Conservation (phyloP, 2,329 filamentous ascomycete genomes). For the Cladophialophora exuberans region DNA sequence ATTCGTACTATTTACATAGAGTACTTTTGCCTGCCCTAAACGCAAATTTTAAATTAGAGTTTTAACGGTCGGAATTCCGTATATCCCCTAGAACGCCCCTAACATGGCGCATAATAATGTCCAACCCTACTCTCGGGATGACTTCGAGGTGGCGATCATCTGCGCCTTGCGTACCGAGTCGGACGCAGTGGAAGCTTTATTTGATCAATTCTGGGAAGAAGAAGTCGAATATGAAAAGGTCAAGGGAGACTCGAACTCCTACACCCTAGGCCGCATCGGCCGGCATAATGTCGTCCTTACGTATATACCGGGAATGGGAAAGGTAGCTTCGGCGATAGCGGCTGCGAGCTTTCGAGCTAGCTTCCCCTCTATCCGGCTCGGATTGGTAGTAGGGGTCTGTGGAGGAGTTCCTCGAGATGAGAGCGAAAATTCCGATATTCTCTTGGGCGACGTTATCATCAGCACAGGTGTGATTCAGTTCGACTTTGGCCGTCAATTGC, state of each 20-base stretch:
- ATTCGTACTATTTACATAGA: too few species aligned
- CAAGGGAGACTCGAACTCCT: constrained; percentile 17
- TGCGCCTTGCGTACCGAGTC: neutral
- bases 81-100: too few species aligned
- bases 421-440: constrained; percentile 19
- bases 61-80: too few species aligned
- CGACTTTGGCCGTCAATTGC: constrained; percentile 37
- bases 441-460: constrained; percentile 18
- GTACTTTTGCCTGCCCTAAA: too few species aligned
- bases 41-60: too few species aligned
- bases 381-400: constrained; percentile 47
- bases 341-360: constrained; percentile 39
- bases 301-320: constrained; percentile 38
- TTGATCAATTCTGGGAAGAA: neutral
- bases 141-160: neutral
- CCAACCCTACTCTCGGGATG: too few species aligned
- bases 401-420: constrained; percentile 40
- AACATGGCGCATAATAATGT: too few species aligned
- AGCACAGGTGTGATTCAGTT: constrained; percentile 36
- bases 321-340: constrained; percentile 31
- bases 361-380: constrained; percentile 40
- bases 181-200: neutral
- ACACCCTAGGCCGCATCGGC: constrained; percentile 36
- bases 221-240: neutral
- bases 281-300: constrained; percentile 38